These are phyloP conservation scores for Penstemon newberryi DNA, from an alignment of 257 asterid genomes.

Conservation along the genomic window DNA sequence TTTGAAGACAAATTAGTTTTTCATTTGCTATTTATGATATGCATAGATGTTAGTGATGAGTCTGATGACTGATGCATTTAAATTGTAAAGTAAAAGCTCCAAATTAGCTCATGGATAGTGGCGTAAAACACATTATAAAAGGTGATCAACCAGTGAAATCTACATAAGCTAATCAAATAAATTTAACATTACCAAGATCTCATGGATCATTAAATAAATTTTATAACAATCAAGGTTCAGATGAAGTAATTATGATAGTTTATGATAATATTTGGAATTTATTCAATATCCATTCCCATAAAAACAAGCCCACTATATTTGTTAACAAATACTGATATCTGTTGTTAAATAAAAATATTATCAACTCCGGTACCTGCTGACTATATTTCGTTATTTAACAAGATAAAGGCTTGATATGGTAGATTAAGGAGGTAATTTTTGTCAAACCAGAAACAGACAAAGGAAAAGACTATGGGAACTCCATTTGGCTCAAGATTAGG, in stretches of 20 bases:
- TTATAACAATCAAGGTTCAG: too few relatives aligned
- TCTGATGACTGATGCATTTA: neutral
- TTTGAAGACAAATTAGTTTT: slow-evolving; percentile 5
- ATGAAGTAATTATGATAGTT: neutral
- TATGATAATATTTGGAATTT: neutral
- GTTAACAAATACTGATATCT: neutral
- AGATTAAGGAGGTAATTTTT: too few relatives aligned
- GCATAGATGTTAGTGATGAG: neutral
- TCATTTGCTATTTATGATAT: slow-evolving; percentile 4
- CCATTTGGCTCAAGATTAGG: neutral
- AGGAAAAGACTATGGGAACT: neutral
- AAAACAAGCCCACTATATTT: neutral
- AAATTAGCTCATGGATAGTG: neutral
- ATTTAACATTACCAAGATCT: too few relatives aligned
- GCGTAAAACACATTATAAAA: neutral
- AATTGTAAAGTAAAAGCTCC: slow-evolving; percentile 12
- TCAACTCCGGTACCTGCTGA: neutral
- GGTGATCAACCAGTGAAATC: neutral
- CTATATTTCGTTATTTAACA: neutral
- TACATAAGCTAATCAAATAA: neutral
- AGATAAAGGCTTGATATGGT: neutral
- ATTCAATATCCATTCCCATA: neutral
- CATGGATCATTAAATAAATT: too few relatives aligned
- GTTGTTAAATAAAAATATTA: neutral
- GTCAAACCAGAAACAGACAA: neutral